Conservation (phyloP, 2,329 filamentous ascomycete species). For the Nemania sp. region DNA sequence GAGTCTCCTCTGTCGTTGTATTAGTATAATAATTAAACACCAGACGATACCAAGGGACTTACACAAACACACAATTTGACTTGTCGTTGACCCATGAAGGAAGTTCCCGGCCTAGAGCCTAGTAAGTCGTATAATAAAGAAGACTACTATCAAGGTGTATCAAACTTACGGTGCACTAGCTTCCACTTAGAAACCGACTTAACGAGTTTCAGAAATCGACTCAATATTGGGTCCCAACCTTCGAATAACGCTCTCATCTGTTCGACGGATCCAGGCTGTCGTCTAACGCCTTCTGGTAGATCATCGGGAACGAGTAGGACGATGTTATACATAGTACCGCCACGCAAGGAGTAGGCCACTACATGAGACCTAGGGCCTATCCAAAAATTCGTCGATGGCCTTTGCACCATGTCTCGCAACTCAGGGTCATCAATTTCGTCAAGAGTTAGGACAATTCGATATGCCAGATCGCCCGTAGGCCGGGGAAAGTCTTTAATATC, state of each 20-base stretch:
- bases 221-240: constrained; percentile 72
- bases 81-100: constrained; percentile 65
- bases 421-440: constrained; percentile 64
- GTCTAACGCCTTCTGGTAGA: constrained; percentile 64
- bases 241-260: constrained; percentile 72
- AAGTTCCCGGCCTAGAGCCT: constrained; percentile 54
- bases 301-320: constrained; percentile 75
- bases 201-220: constrained; percentile 60
- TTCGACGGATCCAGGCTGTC: constrained; percentile 64
- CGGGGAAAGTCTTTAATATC: constrained; percentile 60
- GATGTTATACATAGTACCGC: constrained; percentile 72
- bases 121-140: neutral
- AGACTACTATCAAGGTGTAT: constrained; percentile 12
- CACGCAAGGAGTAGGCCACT: constrained; percentile 71
- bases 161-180: constrained; percentile 64
- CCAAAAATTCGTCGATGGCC: constrained; percentile 70
- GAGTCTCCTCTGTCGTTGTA: constrained; percentile 62
- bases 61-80: constrained; percentile 62
- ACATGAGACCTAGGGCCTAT: constrained; percentile 71
- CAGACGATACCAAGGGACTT: constrained; percentile 45
- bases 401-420: constrained; percentile 64
- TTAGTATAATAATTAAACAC: constrained; percentile 47
- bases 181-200: constrained; percentile 76
- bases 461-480: constrained; percentile 74
- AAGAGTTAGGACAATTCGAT: constrained; percentile 67